Conservation (phyloP, 2,329 filamentous ascomycete genomes). For the Truncatella angustata region DNA sequence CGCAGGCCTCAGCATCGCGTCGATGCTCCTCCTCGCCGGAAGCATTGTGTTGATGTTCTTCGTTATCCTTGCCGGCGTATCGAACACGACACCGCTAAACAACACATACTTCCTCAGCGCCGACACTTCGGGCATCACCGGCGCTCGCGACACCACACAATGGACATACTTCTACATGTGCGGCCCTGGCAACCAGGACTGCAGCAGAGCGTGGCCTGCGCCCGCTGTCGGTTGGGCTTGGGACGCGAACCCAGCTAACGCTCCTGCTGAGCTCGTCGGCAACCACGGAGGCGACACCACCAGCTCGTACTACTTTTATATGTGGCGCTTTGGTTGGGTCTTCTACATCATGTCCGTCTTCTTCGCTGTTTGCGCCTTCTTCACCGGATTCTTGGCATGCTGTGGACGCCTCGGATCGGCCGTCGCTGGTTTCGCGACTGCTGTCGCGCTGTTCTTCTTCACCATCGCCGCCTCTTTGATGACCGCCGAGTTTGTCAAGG, state of each 20-base stretch:
- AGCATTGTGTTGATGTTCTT: conserved; percentile 57
- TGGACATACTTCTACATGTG: conserved; percentile 94
- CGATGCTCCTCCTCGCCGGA: conserved; percentile 47
- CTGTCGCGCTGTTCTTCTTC: conserved; percentile 67
- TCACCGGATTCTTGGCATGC: conserved; percentile 67
- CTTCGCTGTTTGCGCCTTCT: conserved; percentile 68
- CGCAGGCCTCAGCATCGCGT: conserved; percentile 38
- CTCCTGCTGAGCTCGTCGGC: conserved; percentile 47
- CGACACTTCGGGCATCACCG: conserved; percentile 69
- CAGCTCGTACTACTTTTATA: conserved; percentile 67
- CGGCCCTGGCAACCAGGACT: conserved; percentile 62
- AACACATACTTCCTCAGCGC: conserved; percentile 84
- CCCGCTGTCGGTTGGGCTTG: conserved; percentile 72
- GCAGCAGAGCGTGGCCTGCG: conserved; percentile 60
- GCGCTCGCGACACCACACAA: conserved; percentile 66
- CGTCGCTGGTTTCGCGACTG: conserved; percentile 57
- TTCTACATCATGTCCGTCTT: conserved; percentile 84
- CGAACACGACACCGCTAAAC: conserved; percentile 56
- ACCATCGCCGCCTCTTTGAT: conserved; percentile 67
- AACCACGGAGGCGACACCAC: conserved; percentile 55
- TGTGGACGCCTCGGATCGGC: conserved; percentile 70
- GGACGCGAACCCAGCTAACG: conserved; percentile 44
- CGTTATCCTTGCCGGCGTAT: conserved; percentile 55
- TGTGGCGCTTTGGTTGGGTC: conserved; percentile 90
- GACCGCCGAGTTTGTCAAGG: conserved; percentile 69